Base-by-base conservation (phyloP, 2,329 filamentous ascomycete genomes). In the Alternaria ethzedia region DNA sequence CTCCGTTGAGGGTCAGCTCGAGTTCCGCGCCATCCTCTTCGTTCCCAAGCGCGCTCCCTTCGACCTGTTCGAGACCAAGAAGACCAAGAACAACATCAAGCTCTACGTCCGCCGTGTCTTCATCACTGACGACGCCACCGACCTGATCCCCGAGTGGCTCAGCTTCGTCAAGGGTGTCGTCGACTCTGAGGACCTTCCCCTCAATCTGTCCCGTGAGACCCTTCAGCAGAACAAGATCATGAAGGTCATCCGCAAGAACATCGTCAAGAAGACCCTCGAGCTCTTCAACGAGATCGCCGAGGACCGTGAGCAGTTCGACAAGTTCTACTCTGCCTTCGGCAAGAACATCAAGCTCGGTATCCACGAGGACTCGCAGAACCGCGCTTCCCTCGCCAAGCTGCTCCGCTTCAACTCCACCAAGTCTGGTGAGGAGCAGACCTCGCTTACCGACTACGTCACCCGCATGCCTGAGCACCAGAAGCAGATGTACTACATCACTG, bases 41-140 rank as follows among this genome's bases (percentile, higher is more conserved):
- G 95, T 99, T 59, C 96, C 96, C 82, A 98, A 99, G 93, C 95
- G 96, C 79, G 96, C 96, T 84, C 96, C 96, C 78, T 99, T 99
- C 84, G 96, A 99, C 81, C 92, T 99, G 69, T 99, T 99, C 83
- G 96, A 99, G 92, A 97, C 95, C 82, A 99, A 99, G 93, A 97
- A 97, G 92, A 97, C 95, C 82, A 99, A 99, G 94, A 99, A 98
- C 92, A 99, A 99, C 92, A 98, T 99, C 90, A 99, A 99, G 91
- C 91, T 99, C 78, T 99, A 99, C 86, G 96, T 99, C 80, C 95
- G 96, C 83, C 96, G 96, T 83, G 96, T 99, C 84, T 99, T 99
- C 92, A 99, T 99, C 88, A 99, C 96, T 66, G 96, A 99, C 76
- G 96, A 99, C 83, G 96, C 96, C 77, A 98, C 96, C 76, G 96